These are phyloP conservation scores for Tulasnella sp. DNA, from an alignment of 768 basidiomycete species.

Conservation along the genomic window DNA sequence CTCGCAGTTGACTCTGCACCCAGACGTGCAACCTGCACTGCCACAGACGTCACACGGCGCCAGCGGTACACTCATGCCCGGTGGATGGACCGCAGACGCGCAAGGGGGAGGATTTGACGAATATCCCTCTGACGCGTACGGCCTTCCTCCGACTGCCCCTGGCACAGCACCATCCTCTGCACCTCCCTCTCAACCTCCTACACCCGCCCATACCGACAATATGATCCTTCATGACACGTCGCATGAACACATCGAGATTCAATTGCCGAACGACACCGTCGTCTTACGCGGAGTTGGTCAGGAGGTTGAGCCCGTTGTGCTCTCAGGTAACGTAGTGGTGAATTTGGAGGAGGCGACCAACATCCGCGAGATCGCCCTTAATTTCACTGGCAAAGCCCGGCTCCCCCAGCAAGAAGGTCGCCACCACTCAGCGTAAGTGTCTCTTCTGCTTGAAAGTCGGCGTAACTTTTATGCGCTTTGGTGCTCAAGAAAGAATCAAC, in stretches of 20 bases:
- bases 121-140: too few species aligned
- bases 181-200: conserved; percentile 2
- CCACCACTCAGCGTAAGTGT: conserved; percentile 15
- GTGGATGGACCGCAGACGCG: too few species aligned
- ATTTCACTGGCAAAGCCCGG: conserved; percentile 72
- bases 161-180: background rate
- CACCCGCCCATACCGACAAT: background rate
- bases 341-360: conserved; percentile 72
- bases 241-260: conserved; percentile 47
- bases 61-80: too few species aligned
- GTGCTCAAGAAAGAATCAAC: background rate
- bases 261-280: conserved; percentile 58
- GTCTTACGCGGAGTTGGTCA: conserved; percentile 66
- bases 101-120: too few species aligned
- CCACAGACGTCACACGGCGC: too few species aligned
- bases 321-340: conserved; percentile 73
- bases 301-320: conserved; percentile 70
- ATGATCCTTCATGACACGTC: conserved; percentile 13
- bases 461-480: too few species aligned
- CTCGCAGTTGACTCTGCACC: too few species aligned
- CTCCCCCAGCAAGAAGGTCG: conserved; percentile 45
- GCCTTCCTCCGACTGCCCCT: too few species aligned
- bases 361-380: conserved; percentile 72
- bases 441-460: conserved; percentile 7
- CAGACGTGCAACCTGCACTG: too few species aligned